Evolutionary conservation across 768 basidiomycete species (phyloP).

Genomic region (Cyathus striatus): DNA sequence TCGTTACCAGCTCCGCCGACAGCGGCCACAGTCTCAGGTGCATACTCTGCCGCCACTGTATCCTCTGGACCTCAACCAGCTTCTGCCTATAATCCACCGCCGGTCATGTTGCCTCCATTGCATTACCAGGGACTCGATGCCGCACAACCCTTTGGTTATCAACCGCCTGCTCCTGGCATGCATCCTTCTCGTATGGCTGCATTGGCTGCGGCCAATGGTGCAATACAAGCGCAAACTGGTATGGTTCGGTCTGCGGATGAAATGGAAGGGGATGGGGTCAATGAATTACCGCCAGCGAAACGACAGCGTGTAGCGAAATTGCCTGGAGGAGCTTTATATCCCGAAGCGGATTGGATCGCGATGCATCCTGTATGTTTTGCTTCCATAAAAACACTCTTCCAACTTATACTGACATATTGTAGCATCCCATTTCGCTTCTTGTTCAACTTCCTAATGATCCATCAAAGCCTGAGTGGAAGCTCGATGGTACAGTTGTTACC

Average conservation of each 20-base stretch:
- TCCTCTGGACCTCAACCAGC: conserved; percentile 92
- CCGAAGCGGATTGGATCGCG: conserved; percentile 85
- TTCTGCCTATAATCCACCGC: conserved; percentile 55
- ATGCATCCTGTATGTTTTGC: conserved; percentile 72
- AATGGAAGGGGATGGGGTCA: conserved; percentile 58
- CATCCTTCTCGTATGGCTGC: conserved; percentile 65
- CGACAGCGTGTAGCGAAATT: conserved; percentile 82
- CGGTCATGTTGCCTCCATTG: conserved; percentile 80
- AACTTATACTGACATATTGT: conserved; percentile 7
- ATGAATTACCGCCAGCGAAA: conserved; percentile 79
- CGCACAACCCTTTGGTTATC: conserved; percentile 75
- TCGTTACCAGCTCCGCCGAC: conserved; percentile 73
- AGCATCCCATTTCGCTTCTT: conserved; percentile 83
- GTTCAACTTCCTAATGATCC: conserved; percentile 81
- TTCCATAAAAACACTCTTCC: background rate
- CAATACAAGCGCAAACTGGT: conserved; percentile 54
- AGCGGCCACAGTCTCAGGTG: conserved; percentile 34
- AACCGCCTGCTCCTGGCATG: conserved; percentile 63
- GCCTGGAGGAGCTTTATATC: conserved; percentile 78
- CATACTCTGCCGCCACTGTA: conserved; percentile 79
- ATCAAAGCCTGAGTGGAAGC: conserved; percentile 89
- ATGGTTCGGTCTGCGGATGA: conserved; percentile 78
- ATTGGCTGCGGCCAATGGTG: conserved; percentile 46
- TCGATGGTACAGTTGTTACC: conserved; percentile 74
- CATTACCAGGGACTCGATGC: conserved; percentile 80